Conservation (phyloP, 495 filamentous ascomycete species). For the Penicillium simplicissimum region DNA sequence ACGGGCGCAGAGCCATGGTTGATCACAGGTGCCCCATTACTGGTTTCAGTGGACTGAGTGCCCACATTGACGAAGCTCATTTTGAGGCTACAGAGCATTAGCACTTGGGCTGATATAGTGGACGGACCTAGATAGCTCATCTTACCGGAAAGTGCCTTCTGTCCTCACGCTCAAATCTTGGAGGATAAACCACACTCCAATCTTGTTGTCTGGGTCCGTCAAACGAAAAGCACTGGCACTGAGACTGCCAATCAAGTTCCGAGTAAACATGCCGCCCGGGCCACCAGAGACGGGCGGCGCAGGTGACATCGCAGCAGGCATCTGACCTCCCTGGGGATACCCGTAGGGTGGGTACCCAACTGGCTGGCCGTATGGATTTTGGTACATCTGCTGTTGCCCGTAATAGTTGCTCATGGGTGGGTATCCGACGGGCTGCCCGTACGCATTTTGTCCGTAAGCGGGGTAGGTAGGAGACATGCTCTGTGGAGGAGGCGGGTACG, state of each 20-base stretch:
- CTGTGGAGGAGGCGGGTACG: conserved; percentile 66
- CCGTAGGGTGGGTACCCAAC: conserved; percentile 43
- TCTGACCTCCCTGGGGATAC: conserved; percentile 34
- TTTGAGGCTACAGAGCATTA: conserved; percentile 52
- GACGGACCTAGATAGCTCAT: not conserved
- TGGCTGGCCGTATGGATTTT: conserved; percentile 46
- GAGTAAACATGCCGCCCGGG: conserved; percentile 88
- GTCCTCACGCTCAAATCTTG: conserved; percentile 94
- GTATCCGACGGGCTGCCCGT: conserved; percentile 42
- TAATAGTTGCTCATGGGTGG: conserved; percentile 47
- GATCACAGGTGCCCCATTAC: conserved; percentile 50
- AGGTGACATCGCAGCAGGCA: conserved; percentile 41
- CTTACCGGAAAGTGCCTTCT: conserved; percentile 86
- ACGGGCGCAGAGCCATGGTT: conserved; percentile 82
- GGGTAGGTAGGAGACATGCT: conserved; percentile 42
- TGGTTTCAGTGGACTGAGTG: conserved; percentile 33
- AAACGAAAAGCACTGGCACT: conserved; percentile 88
- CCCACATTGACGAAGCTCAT: conserved; percentile 89
- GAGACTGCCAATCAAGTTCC: conserved; percentile 93
- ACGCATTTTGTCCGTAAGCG: conserved; percentile 38
- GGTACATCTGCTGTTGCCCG: conserved; percentile 41
- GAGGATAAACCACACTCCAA: conserved; percentile 95
- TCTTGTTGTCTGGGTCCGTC: conserved; percentile 76
- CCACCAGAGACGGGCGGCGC: conserved; percentile 45
- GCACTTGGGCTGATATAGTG: not conserved